phyloP scores from a whole-genome alignment of 2,329 filamentous ascomycete species.

The Paecilomyces formosus region DNA sequence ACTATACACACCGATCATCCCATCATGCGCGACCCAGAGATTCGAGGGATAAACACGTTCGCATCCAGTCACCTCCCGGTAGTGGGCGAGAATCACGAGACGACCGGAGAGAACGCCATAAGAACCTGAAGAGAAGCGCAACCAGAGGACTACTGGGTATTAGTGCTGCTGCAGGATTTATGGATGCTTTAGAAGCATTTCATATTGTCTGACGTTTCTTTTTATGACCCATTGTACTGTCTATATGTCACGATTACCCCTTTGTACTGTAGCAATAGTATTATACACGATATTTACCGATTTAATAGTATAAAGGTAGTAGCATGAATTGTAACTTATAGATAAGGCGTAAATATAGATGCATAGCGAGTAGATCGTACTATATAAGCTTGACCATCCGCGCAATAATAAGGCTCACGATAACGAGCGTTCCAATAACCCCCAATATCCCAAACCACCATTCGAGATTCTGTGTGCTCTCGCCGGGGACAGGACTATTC shows the following conservation, averaged over 20 bases:
- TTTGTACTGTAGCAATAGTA: not conserved
- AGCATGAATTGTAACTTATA: not conserved
- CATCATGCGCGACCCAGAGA: not conserved
- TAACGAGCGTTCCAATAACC: constrained; percentile 24
- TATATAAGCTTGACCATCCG: constrained; percentile 16
- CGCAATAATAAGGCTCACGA: constrained; percentile 18
- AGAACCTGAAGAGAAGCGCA: constrained; percentile 23
- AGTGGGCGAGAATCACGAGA: constrained; percentile 5
- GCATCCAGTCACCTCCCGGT: constrained; percentile 5
- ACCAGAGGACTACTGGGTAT: constrained; percentile 28
- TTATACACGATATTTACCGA: no score
- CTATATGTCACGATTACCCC: not conserved
- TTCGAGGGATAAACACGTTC: constrained; percentile 10
- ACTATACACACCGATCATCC: not conserved
- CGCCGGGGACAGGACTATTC: constrained; percentile 36
- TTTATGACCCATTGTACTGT: not conserved
- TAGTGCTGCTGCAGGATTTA: constrained; percentile 30
- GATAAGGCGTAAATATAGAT: not conserved
- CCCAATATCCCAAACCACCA: constrained; percentile 38
- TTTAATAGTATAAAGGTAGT: not conserved
- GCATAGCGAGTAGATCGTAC: not conserved
- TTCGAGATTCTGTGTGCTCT: constrained; percentile 14
- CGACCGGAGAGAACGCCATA: constrained; percentile 12
- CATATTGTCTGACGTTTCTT: not conserved
- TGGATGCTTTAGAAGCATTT: constrained; percentile 33